phyloP scores from a whole-genome alignment of 1,284 basidiomycete species.

The Rhodotorula sp. region DNA sequence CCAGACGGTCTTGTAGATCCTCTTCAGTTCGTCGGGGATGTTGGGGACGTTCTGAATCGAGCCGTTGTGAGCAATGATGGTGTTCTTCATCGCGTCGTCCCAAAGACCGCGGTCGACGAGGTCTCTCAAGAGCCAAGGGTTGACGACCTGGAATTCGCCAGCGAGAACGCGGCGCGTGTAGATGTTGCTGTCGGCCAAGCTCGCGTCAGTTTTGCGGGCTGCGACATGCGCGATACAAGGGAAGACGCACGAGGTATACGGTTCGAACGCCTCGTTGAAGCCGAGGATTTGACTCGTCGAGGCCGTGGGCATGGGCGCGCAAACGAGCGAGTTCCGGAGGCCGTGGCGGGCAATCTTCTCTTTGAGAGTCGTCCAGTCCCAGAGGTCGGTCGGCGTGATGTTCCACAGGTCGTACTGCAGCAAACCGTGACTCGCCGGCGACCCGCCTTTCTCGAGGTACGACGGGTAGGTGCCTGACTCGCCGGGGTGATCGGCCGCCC shows the following conservation, averaged over 20 bases:
- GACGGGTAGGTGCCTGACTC: slow-evolving; percentile 84
- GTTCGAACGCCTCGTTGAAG: slow-evolving; percentile 98
- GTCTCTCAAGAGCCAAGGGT: slow-evolving; percentile 96
- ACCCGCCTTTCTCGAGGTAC: slow-evolving; percentile 66
- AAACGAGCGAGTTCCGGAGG: slow-evolving; percentile 87
- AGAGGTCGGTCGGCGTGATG: slow-evolving; percentile 84
- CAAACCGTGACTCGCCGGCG: slow-evolving; percentile 81
- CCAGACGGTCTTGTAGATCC: slow-evolving; percentile 99
- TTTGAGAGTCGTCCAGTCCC: slow-evolving; percentile 92
- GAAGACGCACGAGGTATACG: slow-evolving; percentile 73
- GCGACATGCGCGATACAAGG: not conserved
- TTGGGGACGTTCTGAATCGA: slow-evolving; percentile 78
- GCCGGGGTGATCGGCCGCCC: slow-evolving; percentile 46
- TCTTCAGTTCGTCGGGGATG: slow-evolving; percentile 87
- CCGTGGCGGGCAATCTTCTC: slow-evolving; percentile 83
- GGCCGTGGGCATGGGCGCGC: slow-evolving; percentile 98
- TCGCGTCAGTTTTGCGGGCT: not conserved
- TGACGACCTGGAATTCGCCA: slow-evolving; percentile 99
- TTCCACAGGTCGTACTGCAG: slow-evolving; percentile 97
- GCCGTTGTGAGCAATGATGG: slow-evolving; percentile 95
- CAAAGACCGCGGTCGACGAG: slow-evolving; percentile 93
- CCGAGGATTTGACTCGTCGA: slow-evolving; percentile 98
- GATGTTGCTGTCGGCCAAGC: slow-evolving; percentile 70
- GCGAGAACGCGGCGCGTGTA: slow-evolving; percentile 99
- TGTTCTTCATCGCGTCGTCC: slow-evolving; percentile 99